A percentile compares a stretch with the other conserved stretches of the same genome.
Conservation (phyloP, 495 filamentous ascomycete species). For the Glonium stellatum region DNA sequence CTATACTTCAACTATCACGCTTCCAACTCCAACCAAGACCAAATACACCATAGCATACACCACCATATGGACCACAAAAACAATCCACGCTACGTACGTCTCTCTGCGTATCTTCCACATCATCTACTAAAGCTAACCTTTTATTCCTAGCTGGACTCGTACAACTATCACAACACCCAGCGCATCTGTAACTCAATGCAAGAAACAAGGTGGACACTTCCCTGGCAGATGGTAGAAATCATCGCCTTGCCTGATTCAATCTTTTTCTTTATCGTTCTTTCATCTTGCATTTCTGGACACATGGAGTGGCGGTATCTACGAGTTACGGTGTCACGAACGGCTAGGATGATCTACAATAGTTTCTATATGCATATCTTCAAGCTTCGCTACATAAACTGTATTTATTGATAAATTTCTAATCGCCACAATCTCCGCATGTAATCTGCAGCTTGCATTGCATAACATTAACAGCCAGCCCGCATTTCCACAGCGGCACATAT, state of each 20-base stretch:
- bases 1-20: slow-evolving; percentile 23
- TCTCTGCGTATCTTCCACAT: neutral
- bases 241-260: neutral
- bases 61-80: slow-evolving; percentile 20
- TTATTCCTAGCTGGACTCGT: slow-evolving; percentile 13
- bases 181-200: slow-evolving; percentile 24
- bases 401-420: neutral
- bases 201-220: slow-evolving; percentile 14
- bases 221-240: slow-evolving; percentile 3
- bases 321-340: neutral
- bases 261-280: neutral
- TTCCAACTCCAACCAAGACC: slow-evolving; percentile 25
- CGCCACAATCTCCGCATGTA: too few species aligned
- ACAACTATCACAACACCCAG: slow-evolving; percentile 26
- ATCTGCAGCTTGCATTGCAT: too few species aligned
- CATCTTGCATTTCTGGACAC: neutral
- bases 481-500: too few species aligned
- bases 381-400: neutral
- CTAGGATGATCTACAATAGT: neutral
- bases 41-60: slow-evolving; percentile 19
- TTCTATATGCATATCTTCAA: neutral
- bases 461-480: too few species aligned
- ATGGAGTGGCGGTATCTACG: neutral
- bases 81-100: slow-evolving; percentile 22
- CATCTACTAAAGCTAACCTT: neutral